phyloP scores from a whole-genome alignment of 345 rosid genomes.

The Eucalyptus cloeziana region DNA sequence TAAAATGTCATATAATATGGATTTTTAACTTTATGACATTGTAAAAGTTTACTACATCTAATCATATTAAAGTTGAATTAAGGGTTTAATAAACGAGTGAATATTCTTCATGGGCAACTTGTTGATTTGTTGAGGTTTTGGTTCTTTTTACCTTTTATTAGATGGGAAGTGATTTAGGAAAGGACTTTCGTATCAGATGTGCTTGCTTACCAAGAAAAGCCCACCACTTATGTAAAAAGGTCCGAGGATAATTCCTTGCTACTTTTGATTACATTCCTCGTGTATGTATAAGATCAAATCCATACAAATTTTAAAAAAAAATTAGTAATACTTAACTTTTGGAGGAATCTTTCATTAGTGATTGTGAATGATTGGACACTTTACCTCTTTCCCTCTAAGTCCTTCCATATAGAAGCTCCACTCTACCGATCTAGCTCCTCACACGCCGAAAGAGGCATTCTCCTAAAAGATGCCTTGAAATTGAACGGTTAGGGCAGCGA shows the following conservation, averaged over 20 bases:
- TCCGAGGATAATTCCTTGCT: fast-evolving
- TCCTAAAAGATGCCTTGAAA: neutral
- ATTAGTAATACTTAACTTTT: neutral
- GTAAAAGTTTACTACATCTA: neutral
- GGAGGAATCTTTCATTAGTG: neutral
- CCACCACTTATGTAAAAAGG: neutral
- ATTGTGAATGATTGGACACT: neutral
- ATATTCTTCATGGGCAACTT: neutral
- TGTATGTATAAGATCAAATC: neutral
- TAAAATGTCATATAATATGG: no score
- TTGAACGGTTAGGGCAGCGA: neutral
- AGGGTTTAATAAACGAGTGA: neutral
- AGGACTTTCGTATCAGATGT: fast-evolving
- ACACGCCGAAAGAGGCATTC: neutral
- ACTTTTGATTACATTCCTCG: neutral
- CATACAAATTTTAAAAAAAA: neutral
- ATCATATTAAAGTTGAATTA: neutral
- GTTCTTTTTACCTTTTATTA: neutral
- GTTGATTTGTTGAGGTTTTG: neutral
- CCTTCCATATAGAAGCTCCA: neutral
- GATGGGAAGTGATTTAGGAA: neutral
- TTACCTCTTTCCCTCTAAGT: neutral
- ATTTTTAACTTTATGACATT: neutral
- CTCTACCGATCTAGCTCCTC: neutral
- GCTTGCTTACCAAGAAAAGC: neutral